These are phyloP conservation scores for Phytophthora sp. DNA, from an alignment of 352 stramenopile species.

Conservation along the genomic window DNA sequence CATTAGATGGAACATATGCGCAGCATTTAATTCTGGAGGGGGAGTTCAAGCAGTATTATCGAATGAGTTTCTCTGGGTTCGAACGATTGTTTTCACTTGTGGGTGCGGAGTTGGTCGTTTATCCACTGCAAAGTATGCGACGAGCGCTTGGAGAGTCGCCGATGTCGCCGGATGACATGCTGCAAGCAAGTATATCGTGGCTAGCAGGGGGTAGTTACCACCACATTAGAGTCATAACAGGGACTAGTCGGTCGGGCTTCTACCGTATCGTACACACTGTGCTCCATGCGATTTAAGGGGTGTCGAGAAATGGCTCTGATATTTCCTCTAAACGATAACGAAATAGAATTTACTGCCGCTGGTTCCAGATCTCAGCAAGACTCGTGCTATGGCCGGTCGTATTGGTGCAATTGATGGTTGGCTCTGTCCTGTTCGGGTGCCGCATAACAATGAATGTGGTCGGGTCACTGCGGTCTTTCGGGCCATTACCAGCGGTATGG, in stretches of 20 bases:
- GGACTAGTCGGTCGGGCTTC: slow-evolving; percentile 3
- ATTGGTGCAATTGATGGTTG: slow-evolving; percentile 18
- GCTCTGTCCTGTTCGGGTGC: slow-evolving; percentile 8
- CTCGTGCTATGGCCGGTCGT: not conserved
- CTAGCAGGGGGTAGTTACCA: slow-evolving; percentile 19
- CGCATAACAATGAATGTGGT: not conserved
- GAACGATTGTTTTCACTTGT: not conserved
- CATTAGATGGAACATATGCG: not conserved
- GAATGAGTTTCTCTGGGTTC: slow-evolving; percentile 4
- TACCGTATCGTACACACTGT: slow-evolving; percentile 9
- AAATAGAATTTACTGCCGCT: not conserved
- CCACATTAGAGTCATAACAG: slow-evolving; percentile 12
- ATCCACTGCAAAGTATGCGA: slow-evolving; percentile 7
- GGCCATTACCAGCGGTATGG: slow-evolving; percentile 18
- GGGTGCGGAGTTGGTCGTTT: not conserved
- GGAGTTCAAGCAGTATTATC: slow-evolving; percentile 15
- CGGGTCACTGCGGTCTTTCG: slow-evolving; percentile 11
- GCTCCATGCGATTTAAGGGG: not conserved
- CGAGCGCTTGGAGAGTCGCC: slow-evolving; percentile 1
- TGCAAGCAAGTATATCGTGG: slow-evolving; percentile 12
- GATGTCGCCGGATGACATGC: slow-evolving; percentile 9
- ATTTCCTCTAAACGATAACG: not conserved
- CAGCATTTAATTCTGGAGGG: slow-evolving; percentile 7
- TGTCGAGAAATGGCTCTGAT: not conserved
- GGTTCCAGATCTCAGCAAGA: not conserved